Conservation (phyloP, 2,329 filamentous ascomycete genomes). For the Fusarium euwallaceae region DNA sequence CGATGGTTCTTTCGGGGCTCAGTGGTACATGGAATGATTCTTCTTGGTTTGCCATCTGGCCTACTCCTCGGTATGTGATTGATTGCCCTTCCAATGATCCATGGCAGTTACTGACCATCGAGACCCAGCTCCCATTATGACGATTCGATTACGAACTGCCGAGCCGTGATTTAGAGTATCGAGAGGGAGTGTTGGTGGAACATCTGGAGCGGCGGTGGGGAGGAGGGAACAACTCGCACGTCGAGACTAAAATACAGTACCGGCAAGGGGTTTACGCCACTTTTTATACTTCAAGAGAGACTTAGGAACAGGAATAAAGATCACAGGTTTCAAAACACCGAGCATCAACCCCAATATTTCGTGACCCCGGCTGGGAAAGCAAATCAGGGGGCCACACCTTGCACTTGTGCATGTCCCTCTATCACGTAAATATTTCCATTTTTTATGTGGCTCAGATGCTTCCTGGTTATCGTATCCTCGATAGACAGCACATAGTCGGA, state of each 20-base stretch:
- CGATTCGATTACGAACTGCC: accelerated
- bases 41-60: not conserved
- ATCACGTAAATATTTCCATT: not conserved
- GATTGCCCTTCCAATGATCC: not conserved
- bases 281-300: not conserved
- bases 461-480: not conserved
- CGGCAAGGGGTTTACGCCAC: not conserved
- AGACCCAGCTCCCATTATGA: accelerated
- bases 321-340: not conserved
- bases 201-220: not conserved
- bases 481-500: not conserved
- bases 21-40: not conserved
- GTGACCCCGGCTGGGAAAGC: not conserved
- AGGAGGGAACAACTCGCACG: not conserved
- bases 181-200: not conserved
- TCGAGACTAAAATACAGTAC: not conserved
- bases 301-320: not conserved
- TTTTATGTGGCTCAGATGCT: not conserved
- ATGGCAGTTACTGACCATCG: not conserved
- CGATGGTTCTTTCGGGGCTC: not conserved
- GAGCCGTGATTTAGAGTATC: not conserved
- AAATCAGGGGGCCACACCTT: not conserved
- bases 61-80: not conserved
- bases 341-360: not conserved
- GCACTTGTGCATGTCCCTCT: not conserved